Percentiles rank a stretch among this genome's conserved stretches.
These are phyloP conservation scores for Cucumis hystrix DNA, from an alignment of 306 rosid species.

Conservation along the genomic window DNA sequence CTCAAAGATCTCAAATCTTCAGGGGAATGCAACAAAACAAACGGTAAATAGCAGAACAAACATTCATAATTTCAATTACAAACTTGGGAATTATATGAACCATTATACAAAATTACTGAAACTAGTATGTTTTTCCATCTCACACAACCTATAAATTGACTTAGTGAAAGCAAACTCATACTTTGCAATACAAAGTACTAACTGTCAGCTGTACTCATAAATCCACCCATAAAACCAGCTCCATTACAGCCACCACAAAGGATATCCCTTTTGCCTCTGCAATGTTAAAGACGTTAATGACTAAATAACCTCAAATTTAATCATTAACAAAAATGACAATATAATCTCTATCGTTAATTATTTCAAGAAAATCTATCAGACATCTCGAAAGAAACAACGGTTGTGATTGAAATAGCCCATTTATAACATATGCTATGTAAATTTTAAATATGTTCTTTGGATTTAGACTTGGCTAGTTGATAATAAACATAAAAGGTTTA, in stretches of 20 bases:
- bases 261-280: slow-evolving; percentile 80
- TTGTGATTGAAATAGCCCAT: not conserved
- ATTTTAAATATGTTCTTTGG: not conserved
- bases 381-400: not conserved
- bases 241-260: slow-evolving; percentile 89
- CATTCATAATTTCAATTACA: not conserved
- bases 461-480: not conserved
- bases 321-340: not conserved
- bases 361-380: not conserved
- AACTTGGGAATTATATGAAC: not conserved
- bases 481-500: not conserved
- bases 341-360: not conserved
- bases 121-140: not conserved
- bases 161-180: not conserved
- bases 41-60: not conserved
- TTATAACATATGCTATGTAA: not conserved
- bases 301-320: not conserved
- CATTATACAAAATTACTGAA: slow-evolving; percentile 1
- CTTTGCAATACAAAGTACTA: slow-evolving; percentile 8
- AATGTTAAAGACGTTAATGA: slow-evolving; percentile 6
- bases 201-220: slow-evolving; percentile 70
- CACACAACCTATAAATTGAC: not conserved
- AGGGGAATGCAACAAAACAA: not conserved
- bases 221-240: slow-evolving; percentile 90
- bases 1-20: not conserved